Evolutionary conservation across 306 rosid genomes (phyloP), one percentile per base, ranked within the genome.

Genomic region (Argentina anserina): DNA sequence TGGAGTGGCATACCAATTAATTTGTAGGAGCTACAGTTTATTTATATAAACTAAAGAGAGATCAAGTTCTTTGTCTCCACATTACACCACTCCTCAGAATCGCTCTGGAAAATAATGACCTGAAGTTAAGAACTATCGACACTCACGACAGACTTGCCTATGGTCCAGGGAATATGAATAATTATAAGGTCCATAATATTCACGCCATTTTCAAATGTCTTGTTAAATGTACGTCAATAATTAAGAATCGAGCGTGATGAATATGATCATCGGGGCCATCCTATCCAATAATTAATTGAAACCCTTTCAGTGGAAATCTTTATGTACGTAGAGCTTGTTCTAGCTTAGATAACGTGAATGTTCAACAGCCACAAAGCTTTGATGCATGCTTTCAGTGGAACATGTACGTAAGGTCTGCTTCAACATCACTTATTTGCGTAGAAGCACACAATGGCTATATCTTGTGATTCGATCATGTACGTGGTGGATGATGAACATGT

Each of bases 31-130:
- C 61, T 45, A 7, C 56, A 5, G 18, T 14, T 26, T 13, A 58
- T 58, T 0, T 18, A 62, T 49, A 15, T 39, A 70, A 63, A 70
- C 56, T 3, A 33, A 26, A 14, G 34, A 63, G 39, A 69, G 67
- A 17, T 43, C 36, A 5, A 52, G 58, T 71, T 71, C 67, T 18
- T 40, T 72, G 78, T 72, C 82, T 45, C 26, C 14, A 47, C 28
- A 76, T 6, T 34, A 45, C 64, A 63, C 47, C 28, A 72, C 41
- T 33, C 65, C 12, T 56, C 11, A 25, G 14, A 13, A 28, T 31
- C 13, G 39, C 5, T 12, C 20, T 15, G 3, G 41, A 31, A 31
- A 15, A 60, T 17, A 14, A 60, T 60, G 41, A 2, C 2, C 20
- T 60, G 41, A 29, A 29, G 39, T 29, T 13, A 31, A n/a, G n/a